These are phyloP conservation scores for Ceratonia siliqua DNA, from an alignment of 306 rosid genomes.

Conservation along the genomic window DNA sequence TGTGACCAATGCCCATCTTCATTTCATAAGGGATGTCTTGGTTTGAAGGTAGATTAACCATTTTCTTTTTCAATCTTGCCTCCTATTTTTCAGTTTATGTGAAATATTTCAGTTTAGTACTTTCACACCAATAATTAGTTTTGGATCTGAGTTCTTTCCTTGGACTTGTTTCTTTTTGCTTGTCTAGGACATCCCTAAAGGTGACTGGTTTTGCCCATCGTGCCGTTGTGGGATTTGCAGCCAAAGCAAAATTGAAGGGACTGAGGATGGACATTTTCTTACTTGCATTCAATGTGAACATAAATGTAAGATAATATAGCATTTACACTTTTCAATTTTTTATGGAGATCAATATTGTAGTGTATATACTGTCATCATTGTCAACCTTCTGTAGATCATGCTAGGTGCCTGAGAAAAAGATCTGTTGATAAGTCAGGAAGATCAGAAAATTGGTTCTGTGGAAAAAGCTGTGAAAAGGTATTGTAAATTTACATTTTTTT, in stretches of 20 bases:
- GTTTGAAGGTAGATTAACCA: conserved; percentile 60
- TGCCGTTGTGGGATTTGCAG: conserved; percentile 76
- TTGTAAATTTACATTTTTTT: conserved; percentile 8
- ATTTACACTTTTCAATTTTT: conserved; percentile 12
- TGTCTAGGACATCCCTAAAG: conserved; percentile 71
- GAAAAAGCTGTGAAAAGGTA: conserved; percentile 68
- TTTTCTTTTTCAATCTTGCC: conserved; percentile 23
- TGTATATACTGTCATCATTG: conserved; percentile 27
- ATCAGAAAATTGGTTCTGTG: conserved; percentile 61
- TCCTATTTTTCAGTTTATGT: background rate
- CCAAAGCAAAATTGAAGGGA: conserved; percentile 41
- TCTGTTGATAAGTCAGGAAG: conserved; percentile 31
- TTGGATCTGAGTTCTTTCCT: conserved; percentile 37
- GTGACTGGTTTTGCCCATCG: conserved; percentile 91
- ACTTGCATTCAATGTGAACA: conserved; percentile 77
- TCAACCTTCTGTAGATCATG: conserved; percentile 64
- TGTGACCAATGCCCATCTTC: conserved; percentile 88
- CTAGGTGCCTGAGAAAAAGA: conserved; percentile 51
- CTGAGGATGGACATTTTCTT: conserved; percentile 43
- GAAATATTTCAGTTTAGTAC: background rate
- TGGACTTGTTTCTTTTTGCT: conserved; percentile 23
- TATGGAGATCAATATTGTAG: conserved; percentile 5
- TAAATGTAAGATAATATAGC: conserved; percentile 54
- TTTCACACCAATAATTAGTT: conserved; percentile 15
- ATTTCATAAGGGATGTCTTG: conserved; percentile 68